phyloP scores from a whole-genome alignment of 164 flowering plant genomes.

The Aristolochia fimbriata region DNA sequence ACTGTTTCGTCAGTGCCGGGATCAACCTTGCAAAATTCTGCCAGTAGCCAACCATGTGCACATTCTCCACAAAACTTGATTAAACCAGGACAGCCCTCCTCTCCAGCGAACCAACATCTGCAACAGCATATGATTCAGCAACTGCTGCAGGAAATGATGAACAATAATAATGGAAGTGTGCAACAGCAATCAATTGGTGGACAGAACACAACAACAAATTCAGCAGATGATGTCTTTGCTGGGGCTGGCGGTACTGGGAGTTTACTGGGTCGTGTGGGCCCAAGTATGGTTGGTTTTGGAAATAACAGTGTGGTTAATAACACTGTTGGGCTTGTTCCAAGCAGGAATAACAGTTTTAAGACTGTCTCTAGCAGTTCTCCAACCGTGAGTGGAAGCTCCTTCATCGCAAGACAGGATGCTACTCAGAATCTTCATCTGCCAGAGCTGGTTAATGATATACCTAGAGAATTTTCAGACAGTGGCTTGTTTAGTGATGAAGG shows the following conservation, averaged over 20 bases:
- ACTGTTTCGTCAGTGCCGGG: slow-evolving; percentile 27
- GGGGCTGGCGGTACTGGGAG: slow-evolving; percentile 1
- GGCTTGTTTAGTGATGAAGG: slow-evolving; percentile 52
- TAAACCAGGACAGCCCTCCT: slow-evolving; percentile 1
- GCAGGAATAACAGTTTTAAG: slow-evolving; percentile 12
- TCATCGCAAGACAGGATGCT: slow-evolving; percentile 26
- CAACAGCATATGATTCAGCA: slow-evolving; percentile 84
- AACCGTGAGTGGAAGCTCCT: slow-evolving; percentile 7
- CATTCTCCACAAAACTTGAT: slow-evolving; percentile 14
- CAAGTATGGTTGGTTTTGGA: slow-evolving; percentile 4
- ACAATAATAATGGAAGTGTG: slow-evolving; percentile 17
- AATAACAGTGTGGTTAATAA: slow-evolving; percentile 7
- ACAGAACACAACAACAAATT: slow-evolving; percentile 5
- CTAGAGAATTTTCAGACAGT: slow-evolving; percentile 49
- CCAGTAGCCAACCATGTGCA: slow-evolving; percentile 40
- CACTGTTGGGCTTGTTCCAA: slow-evolving; percentile 1
- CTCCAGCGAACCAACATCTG: slow-evolving; percentile 27
- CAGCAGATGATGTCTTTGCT: slow-evolving; percentile 4
- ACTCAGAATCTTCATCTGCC: slow-evolving; percentile 48
- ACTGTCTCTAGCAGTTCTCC: slow-evolving; percentile 15
- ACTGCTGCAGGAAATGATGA: slow-evolving; percentile 60
- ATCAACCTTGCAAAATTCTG: slow-evolving; percentile 24
- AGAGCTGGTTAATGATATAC: slow-evolving; percentile 51
- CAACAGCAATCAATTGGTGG: slow-evolving; percentile 3
- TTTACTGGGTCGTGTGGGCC: neutral